Percentiles rank a stretch among this genome's conserved stretches.
These are phyloP conservation scores for Emergomyces africanus DNA, from an alignment of 2,329 filamentous ascomycete species.

Conservation along the genomic window DNA sequence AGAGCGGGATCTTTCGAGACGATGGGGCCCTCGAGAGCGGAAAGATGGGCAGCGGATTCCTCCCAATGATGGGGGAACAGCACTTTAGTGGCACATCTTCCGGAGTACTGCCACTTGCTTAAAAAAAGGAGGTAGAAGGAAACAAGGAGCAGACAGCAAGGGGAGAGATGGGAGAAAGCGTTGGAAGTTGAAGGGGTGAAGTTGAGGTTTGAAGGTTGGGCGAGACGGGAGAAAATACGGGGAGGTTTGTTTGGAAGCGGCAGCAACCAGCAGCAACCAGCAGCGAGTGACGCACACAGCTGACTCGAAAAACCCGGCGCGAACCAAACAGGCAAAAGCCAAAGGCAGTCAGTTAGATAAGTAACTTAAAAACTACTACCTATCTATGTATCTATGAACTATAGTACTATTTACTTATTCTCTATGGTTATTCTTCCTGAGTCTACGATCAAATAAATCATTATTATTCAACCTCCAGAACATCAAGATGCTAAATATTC, in stretches of 20 bases:
- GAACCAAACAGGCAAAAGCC: neutral
- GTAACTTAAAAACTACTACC: too few species aligned
- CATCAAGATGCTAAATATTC: neutral
- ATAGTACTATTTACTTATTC: too few species aligned
- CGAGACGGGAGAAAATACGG: neutral
- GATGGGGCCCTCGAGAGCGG: neutral
- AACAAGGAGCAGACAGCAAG: neutral
- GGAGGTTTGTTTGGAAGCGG: neutral
- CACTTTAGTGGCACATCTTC: constrained; percentile 4
- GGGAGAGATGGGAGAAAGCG: neutral
- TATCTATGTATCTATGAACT: too few species aligned
- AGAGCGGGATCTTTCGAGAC: neutral
- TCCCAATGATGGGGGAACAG: neutral
- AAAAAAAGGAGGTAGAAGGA: neutral
- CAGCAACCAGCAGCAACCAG: neutral
- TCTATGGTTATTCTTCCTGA: neutral
- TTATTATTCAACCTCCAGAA: neutral
- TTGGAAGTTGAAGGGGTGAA: neutral
- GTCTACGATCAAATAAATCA: neutral
- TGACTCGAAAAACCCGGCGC: neutral
- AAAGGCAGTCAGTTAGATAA: neutral
- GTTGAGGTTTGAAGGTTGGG: neutral
- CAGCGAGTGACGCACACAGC: constrained; percentile 1
- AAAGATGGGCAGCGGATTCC: neutral
- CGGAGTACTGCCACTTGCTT: neutral